Evolutionary conservation across 352 stramenopile species (phyloP).

Genomic region (Plasmopara viticola): DNA sequence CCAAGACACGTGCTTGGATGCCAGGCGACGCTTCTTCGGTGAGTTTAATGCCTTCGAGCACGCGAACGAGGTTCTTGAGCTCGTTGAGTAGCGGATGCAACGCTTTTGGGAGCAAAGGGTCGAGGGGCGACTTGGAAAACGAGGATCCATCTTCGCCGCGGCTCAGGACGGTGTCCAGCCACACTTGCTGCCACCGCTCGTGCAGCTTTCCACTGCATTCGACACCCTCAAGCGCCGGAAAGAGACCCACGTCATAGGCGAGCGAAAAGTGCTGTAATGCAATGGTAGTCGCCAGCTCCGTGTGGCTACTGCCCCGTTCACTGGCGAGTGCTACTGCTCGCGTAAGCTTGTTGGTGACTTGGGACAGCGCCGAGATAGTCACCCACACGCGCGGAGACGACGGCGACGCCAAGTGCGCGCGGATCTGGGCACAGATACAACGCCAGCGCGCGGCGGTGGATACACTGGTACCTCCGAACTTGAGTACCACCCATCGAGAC

Average conservation of each 20-base stretch:
- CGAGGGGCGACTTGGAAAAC: slow-evolving; percentile 39
- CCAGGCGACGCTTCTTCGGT: slow-evolving; percentile 83
- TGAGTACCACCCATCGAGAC: slow-evolving; percentile 75
- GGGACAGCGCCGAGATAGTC: slow-evolving; percentile 81
- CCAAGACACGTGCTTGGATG: slow-evolving; percentile 76
- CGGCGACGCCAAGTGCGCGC: slow-evolving; percentile 38
- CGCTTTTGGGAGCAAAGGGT: slow-evolving; percentile 31
- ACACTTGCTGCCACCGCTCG: slow-evolving; percentile 55
- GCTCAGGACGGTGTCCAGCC: slow-evolving; percentile 47
- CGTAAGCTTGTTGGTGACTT: slow-evolving; percentile 85
- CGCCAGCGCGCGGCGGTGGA: slow-evolving; percentile 71
- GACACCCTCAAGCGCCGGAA: slow-evolving; percentile 34
- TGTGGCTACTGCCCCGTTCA: slow-evolving; percentile 31
- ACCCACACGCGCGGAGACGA: slow-evolving; percentile 66
- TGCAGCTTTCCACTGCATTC: slow-evolving; percentile 39
- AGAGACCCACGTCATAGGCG: slow-evolving; percentile 59
- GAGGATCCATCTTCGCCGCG: slow-evolving; percentile 35
- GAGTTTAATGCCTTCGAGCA: slow-evolving; percentile 81
- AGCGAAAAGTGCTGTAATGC: slow-evolving; percentile 66
- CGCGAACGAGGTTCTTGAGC: slow-evolving; percentile 74
- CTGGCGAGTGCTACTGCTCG: slow-evolving; percentile 42
- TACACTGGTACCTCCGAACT: slow-evolving; percentile 87
- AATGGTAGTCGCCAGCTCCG: slow-evolving; percentile 40
- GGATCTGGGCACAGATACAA: slow-evolving; percentile 72
- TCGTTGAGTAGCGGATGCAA: slow-evolving; percentile 70